Percentiles rank a stretch among this genome's conserved stretches.
Conservation (phyloP, 805 yeast genomes). For the Scheffersomyces ergatensis region DNA sequence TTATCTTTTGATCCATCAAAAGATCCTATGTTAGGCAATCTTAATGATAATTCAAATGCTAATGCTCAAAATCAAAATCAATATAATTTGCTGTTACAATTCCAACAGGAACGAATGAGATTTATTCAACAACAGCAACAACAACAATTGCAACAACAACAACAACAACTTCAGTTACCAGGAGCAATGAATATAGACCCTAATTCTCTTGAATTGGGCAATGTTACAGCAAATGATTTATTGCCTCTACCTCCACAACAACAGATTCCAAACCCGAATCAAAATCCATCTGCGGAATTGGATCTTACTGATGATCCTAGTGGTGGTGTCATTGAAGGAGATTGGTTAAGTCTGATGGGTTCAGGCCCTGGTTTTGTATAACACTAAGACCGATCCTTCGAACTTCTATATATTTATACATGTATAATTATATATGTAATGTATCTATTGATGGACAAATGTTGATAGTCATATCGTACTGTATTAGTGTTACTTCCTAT, state of each 20-base stretch:
- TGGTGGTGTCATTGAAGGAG: conserved; percentile 13
- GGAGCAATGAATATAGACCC: neutral
- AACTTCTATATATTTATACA: too few species aligned
- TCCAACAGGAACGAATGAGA: conserved; percentile 15
- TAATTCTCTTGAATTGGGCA: neutral
- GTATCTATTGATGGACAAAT: too few species aligned
- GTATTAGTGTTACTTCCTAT: too few species aligned
- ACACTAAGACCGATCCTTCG: too few species aligned
- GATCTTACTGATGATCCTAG: conserved; percentile 5
- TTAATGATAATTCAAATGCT: conserved; percentile 1
- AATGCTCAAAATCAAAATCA: conserved; percentile 14
- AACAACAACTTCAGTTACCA: conserved; percentile 1
- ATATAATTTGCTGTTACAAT: conserved; percentile 14
- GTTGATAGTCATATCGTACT: too few species aligned
- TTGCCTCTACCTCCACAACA: too few species aligned
- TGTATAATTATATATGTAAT: too few species aligned
- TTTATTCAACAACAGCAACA: conserved; percentile 14
- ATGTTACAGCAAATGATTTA: neutral
- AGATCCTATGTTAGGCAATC: neutral
- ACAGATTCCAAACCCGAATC: neutral
- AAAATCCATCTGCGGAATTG: neutral
- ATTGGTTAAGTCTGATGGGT: conserved; percentile 33
- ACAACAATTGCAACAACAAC: conserved; percentile 5
- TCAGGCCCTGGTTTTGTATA: conserved; percentile 29
- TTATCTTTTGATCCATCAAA: neutral